Evolutionary conservation across 1,139 yeast species (phyloP).

Genomic region (Blastobotrys ciferrii): DNA sequence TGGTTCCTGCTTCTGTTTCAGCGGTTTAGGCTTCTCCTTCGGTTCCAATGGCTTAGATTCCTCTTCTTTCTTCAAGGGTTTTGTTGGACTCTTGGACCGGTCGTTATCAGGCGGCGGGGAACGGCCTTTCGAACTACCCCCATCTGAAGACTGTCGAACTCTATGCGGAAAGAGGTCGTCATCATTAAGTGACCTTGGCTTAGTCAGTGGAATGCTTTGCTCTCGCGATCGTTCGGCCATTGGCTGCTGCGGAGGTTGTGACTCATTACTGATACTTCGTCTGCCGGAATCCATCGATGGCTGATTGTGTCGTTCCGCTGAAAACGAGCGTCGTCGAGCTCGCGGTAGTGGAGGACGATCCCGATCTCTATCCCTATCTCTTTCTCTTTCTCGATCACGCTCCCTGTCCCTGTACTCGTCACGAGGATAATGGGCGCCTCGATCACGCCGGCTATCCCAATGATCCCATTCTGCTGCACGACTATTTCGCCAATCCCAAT

Average conservation of each 20-base stretch:
- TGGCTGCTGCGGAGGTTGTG: background rate
- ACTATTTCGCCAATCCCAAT: conserved; percentile 14
- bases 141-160: conserved; percentile 11
- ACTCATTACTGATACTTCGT: conserved; percentile 4
- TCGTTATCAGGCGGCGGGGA: background rate
- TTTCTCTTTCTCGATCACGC: conserved; percentile 20
- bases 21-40: too few species aligned
- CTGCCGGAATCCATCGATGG: background rate
- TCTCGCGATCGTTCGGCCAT: background rate
- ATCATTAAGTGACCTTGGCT: conserved; percentile 11
- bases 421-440: conserved; percentile 8
- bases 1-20: background rate
- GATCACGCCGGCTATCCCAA: conserved; percentile 17
- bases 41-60: background rate
- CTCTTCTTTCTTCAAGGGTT: background rate
- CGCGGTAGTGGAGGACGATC: background rate
- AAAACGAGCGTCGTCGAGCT: conserved; percentile 4
- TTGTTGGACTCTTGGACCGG: conserved; percentile 1
- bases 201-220: conserved; percentile 11
- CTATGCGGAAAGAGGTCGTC: conserved; percentile 18
- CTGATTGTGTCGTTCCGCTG: conserved; percentile 4
- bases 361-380: conserved; percentile 17
- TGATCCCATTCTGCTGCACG: conserved; percentile 15
- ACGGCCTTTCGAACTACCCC: background rate
- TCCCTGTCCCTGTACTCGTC: conserved; percentile 13